Conservation (phyloP, 108 stramenopile genomes). For the Pseudonitzschia multistriata region DNA sequence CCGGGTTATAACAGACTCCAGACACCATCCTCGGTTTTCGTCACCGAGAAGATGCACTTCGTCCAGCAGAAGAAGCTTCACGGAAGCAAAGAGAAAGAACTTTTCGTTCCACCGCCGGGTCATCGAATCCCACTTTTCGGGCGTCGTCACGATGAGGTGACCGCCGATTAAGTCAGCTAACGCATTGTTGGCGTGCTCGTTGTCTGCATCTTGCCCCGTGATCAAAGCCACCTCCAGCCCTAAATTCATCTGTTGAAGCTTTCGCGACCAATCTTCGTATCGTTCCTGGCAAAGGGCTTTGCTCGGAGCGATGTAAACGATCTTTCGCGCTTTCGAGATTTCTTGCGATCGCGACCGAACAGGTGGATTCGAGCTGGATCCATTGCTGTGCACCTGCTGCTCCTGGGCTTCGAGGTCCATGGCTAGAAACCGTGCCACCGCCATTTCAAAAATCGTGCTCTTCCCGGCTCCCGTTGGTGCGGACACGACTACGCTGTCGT, state of each 20-base stretch:
- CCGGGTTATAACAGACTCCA: constrained; percentile 86
- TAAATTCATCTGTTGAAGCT: constrained; percentile 57
- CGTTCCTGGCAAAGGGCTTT: constrained; percentile 96
- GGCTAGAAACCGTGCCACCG: constrained; percentile 79
- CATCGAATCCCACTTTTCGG: constrained; percentile 96
- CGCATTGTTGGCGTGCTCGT: constrained; percentile 39
- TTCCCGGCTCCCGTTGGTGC: constrained; percentile 99
- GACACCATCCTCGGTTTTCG: constrained; percentile 73
- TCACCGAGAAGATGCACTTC: constrained; percentile 96
- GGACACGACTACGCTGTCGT: constrained; percentile 93
- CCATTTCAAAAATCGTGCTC: constrained; percentile 94
- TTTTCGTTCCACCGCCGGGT: constrained; percentile 91
- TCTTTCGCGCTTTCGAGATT: constrained; percentile 61
- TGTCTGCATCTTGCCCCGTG: constrained; percentile 77
- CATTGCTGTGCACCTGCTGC: not conserved
- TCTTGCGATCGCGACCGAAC: constrained; percentile 3
- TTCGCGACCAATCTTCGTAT: constrained; percentile 80
- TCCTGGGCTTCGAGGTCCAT: constrained; percentile 30
- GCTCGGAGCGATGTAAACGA: constrained; percentile 91
- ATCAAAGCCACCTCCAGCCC: constrained; percentile 67
- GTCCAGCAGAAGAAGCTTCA: constrained; percentile 91
- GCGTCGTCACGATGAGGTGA: constrained; percentile 92
- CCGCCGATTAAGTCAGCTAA: constrained; percentile 71
- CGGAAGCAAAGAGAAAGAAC: constrained; percentile 81
- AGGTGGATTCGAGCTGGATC: not conserved